A percentile compares a stretch with the other conserved stretches of the same genome.
Conservation (phyloP, 2,329 filamentous ascomycete species). For the Aspergillus persii region DNA sequence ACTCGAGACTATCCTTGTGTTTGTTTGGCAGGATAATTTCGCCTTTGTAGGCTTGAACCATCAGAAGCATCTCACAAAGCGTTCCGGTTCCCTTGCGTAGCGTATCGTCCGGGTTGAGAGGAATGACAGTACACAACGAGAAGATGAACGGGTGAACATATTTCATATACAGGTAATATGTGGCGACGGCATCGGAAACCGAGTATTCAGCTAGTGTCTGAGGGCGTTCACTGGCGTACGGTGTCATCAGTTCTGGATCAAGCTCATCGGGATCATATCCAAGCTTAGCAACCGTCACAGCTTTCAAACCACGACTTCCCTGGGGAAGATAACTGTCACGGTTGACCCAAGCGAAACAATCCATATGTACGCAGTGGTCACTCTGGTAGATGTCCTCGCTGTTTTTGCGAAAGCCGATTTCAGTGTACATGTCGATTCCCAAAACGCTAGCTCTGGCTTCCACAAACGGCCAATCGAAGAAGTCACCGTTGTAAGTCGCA, state of each 20-base stretch:
- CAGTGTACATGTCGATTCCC: constrained; percentile 98
- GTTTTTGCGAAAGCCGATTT: constrained; percentile 96
- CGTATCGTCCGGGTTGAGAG: constrained; percentile 87
- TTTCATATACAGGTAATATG: constrained; percentile 99
- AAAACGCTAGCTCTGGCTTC: constrained; percentile 89
- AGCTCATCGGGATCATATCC: constrained; percentile 98
- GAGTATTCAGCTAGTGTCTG: constrained; percentile 97
- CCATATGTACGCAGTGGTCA: constrained; percentile 96
- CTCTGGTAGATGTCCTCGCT: constrained; percentile 95
- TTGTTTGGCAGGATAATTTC: constrained; percentile 95
- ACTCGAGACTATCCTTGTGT: constrained; percentile 82
- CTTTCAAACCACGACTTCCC: constrained; percentile 94
- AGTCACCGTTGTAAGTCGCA: constrained; percentile 99
- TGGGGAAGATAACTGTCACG: constrained; percentile 97
- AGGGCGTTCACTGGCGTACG: constrained; percentile 78
- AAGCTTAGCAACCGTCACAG: constrained; percentile 94
- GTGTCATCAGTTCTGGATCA: constrained; percentile 96
- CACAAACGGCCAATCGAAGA: constrained; percentile 99
- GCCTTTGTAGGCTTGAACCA: constrained; percentile 95
- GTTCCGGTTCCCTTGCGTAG: constrained; percentile 95
- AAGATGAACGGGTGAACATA: constrained; percentile 99
- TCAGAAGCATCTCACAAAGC: constrained; percentile 98
- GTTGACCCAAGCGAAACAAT: constrained; percentile 98
- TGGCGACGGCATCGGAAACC: constrained; percentile 96
- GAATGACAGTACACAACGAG: constrained; percentile 94